Percentiles rank a stretch among this genome's conserved stretches.
phyloP scores from a whole-genome alignment of 352 stramenopile genomes.

The Globisporangium viniferum region DNA sequence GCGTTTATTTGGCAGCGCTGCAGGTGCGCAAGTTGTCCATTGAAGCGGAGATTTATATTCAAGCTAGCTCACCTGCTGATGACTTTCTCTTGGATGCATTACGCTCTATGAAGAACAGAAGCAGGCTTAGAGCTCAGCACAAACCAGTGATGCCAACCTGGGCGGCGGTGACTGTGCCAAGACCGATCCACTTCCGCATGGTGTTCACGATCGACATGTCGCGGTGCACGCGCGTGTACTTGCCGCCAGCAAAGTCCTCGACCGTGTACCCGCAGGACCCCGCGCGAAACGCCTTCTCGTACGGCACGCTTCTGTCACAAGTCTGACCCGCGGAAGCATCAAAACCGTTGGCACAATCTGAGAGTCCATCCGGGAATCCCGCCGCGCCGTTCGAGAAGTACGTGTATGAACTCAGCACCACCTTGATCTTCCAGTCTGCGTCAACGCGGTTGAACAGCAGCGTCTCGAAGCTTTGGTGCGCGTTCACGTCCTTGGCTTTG shows the following conservation, averaged over 20 bases:
- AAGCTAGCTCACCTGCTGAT: neutral
- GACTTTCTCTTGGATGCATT: neutral
- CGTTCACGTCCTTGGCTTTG: conserved; percentile 43
- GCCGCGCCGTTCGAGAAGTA: conserved; percentile 38
- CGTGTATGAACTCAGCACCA: conserved; percentile 74
- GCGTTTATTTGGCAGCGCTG: neutral
- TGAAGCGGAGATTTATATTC: neutral
- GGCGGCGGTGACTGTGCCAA: conserved; percentile 23
- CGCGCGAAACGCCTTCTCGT: conserved; percentile 45
- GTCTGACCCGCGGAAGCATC: conserved; percentile 28
- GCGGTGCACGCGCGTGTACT: conserved; percentile 67
- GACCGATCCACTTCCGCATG: conserved; percentile 50
- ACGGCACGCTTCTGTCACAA: conserved; percentile 36
- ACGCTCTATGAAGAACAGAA: neutral
- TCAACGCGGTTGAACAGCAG: conserved; percentile 52
- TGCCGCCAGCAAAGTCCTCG: conserved; percentile 39
- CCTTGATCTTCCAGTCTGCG: conserved; percentile 63
- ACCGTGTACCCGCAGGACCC: conserved; percentile 59
- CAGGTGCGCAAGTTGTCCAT: neutral
- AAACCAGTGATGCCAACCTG: conserved; percentile 35
- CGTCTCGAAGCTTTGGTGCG: conserved; percentile 56
- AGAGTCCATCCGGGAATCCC: conserved; percentile 56
- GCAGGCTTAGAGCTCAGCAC: conserved; percentile 18
- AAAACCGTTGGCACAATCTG: conserved; percentile 35
- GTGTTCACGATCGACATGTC: conserved; percentile 61